A percentile compares a stretch with the other conserved stretches of the same genome.
These are phyloP conservation scores for Phytophthora agathidicida DNA, from an alignment of 352 stramenopile genomes.

Conservation along the genomic window DNA sequence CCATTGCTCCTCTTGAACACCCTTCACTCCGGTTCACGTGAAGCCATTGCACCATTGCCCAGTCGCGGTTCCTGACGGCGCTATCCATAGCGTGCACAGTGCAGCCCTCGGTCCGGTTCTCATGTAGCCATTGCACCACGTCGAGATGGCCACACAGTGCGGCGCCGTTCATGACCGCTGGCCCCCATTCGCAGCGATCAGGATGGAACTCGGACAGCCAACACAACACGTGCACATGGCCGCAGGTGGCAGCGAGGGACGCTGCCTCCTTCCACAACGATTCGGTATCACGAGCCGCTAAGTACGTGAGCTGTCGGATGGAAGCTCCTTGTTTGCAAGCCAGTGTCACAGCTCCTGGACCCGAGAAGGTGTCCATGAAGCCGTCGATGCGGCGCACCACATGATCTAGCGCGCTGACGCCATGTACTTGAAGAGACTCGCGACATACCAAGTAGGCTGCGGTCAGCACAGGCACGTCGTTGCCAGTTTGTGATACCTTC, in stretches of 20 bases:
- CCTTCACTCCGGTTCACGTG: slow-evolving; percentile 4
- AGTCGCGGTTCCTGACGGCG: slow-evolving; percentile 6
- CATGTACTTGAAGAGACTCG: not conserved
- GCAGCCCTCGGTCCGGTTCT: slow-evolving; percentile 16
- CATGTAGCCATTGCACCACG: slow-evolving; percentile 22
- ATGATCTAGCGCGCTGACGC: not conserved
- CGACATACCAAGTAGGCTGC: slow-evolving; percentile 4
- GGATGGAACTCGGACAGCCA: not conserved
- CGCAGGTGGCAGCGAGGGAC: not conserved
- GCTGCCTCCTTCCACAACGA: not conserved
- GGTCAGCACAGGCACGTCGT: not conserved
- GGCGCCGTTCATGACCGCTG: slow-evolving; percentile 6
- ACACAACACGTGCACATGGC: not conserved
- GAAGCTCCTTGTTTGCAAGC: not conserved
- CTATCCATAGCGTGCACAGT: slow-evolving; percentile 8
- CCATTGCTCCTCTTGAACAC: slow-evolving; percentile 3
- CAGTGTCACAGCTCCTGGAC: not conserved
- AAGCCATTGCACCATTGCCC: slow-evolving; percentile 8
- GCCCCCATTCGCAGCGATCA: not conserved
- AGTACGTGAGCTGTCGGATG: not conserved
- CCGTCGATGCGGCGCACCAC: not conserved
- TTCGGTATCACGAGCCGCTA: not conserved
- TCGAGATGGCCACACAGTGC: slow-evolving; percentile 14
- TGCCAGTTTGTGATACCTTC: too few relatives aligned
- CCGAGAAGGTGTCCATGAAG: slow-evolving; percentile 4